Base-by-base conservation (phyloP, 495 filamentous ascomycete species). In the Penicillium subrubescens region DNA sequence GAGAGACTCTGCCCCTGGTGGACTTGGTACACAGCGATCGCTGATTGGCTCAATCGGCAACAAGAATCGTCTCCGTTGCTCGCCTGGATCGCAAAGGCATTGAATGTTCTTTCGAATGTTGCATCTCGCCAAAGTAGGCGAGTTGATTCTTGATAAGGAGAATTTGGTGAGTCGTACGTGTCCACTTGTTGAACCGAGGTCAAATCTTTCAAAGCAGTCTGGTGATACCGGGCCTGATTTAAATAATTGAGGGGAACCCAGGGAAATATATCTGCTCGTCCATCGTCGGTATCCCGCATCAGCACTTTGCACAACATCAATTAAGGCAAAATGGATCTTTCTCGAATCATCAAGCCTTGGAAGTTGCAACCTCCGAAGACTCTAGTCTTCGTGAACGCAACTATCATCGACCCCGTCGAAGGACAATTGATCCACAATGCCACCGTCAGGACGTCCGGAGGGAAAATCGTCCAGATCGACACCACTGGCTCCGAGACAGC, bases 271-370 rank as follows among this genome's bases (percentile, higher is more conserved):
- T 51, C 15, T 29, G 52, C 51, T 12, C 11, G 34, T 35, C 1
- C 2, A 4, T 35, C 34, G 5, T 33, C 31, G 2, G 0, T 7
- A 33, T 33, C 7, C 5, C 5, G 31, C 25, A 33, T 7, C 7
- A 4, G 5, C 7, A 3, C 31, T 8, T 33, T 33, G 31, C 31
- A 33, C 8, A 33, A 33, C 31, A 33, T 33, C 44, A 25, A 23
- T 2, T 5, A 5, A 8, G 0, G 23, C 56, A 66, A 23, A 6
- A 71, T 69, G 66, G 66, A 71, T 19, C 41, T 63, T 23, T 52
- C 69, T 7, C 57, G 63, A 41, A 46, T 66, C 5, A 71, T 75
- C 51, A 77, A 75, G 62, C 75, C 75, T 11, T 77, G 76, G 76
- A 73, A 73, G 33, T 72, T 66, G 4, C 39, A 67, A 6, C 57